Conservation (phyloP, 106 monocot genomes). For the Dendrobium catenatum region DNA sequence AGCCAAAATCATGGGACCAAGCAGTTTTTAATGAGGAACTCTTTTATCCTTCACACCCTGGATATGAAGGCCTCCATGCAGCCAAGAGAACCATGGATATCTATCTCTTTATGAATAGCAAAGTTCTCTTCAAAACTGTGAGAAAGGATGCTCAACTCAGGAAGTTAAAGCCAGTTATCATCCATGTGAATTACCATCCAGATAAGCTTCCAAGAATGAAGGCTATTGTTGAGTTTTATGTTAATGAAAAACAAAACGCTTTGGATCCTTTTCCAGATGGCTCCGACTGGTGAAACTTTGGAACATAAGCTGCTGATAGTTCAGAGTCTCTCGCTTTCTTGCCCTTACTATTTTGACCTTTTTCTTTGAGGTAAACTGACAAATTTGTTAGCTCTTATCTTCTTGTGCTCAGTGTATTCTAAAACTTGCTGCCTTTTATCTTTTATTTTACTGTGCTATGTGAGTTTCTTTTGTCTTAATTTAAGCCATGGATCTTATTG, state of each 20-base stretch:
- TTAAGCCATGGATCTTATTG: not conserved
- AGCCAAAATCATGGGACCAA: conserved; percentile 74
- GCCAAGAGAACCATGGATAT: conserved; percentile 90
- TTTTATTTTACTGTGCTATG: not conserved
- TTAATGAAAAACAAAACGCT: conserved; percentile 53
- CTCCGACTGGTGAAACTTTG: conserved; percentile 23
- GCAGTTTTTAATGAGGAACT: conserved; percentile 98
- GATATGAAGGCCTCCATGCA: conserved; percentile 85
- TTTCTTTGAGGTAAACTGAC: not conserved
- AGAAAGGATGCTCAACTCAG: conserved; percentile 51
- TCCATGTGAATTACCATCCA: conserved; percentile 80
- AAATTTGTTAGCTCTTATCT: too few relatives aligned
- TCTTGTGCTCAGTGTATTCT: not conserved
- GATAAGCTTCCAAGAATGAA: conserved; percentile 77
- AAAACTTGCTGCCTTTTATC: not conserved
- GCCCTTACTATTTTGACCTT: not conserved
- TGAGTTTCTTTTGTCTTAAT: not conserved
- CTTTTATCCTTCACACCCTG: conserved; percentile 71
- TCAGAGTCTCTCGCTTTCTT: not conserved
- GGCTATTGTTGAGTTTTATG: conserved; percentile 85
- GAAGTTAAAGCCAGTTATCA: conserved; percentile 61
- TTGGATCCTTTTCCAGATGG: conserved; percentile 72
- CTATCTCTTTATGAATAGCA: conserved; percentile 97
- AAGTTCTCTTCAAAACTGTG: conserved; percentile 83
- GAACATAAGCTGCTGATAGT: not conserved